Base-by-base conservation (phyloP, 208 protist genomes). In the Trichomonas vaginalis region DNA sequence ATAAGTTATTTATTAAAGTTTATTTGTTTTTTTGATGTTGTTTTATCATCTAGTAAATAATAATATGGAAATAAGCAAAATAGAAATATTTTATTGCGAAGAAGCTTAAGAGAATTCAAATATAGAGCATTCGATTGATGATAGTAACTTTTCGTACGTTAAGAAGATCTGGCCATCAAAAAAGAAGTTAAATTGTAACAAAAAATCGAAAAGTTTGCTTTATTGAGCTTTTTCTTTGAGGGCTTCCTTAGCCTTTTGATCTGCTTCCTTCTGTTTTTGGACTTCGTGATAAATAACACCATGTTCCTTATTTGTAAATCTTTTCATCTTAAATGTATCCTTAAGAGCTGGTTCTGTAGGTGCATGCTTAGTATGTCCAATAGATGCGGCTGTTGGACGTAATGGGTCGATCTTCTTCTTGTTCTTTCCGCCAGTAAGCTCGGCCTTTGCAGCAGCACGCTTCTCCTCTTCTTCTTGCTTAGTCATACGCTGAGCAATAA, bases 291-390 rank as follows among this genome's bases (percentile, higher is more conserved):
- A 35, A 83, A 83, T 83, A 6, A 42, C 35, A n/a, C 82, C 82
- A 48, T 88, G 82, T 45, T 88, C 82, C 8, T 45, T 47, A n/a
- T 88, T 88, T 47, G 82, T 88, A 47, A 88, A 88, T 48, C 82
- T 88, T 32, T 88, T 88, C 82, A 88, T 88, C 82, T 88, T 88
- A 23, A 88, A 88, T n/a, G 82, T 88, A 47, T 88, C 82, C 40
- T 88, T 88, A 47, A 88, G 82, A 35, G 35, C n/a, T n/a, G 82
- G 82, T 21, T 88, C 82, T 88, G 35, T 45, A 35, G 23, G 14
- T 48, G 17, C 17, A 32, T 88, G 23, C 37, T 88, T 88, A 23
- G 82, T 88, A 32, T 88, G 82, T 47, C 82, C 82, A 47, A 88
- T 32, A 21, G 82, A 88, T 35, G 82, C 82, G 48, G 82, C 82